A percentile compares a stretch with the other conserved stretches of the same genome.
phyloP scores from a whole-genome alignment of 2,329 filamentous ascomycete genomes.

The Calonectria naviculata region DNA sequence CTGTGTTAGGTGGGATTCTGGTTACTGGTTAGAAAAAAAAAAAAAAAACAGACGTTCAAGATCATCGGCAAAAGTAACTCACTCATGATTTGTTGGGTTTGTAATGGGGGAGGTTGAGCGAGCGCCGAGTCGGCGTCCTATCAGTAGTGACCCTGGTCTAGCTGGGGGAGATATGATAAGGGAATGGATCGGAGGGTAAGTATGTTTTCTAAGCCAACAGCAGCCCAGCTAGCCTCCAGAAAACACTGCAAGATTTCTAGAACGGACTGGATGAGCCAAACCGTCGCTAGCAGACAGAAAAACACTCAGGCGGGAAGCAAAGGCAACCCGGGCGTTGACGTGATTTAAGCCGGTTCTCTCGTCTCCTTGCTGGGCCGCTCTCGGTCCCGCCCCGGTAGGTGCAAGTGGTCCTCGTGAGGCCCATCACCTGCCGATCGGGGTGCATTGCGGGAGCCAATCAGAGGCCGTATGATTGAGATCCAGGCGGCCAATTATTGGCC shows the following conservation, averaged over 20 bases:
- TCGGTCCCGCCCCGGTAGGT: conserved; percentile 33
- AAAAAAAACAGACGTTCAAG: not conserved
- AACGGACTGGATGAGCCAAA: not conserved
- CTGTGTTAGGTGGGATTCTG: not conserved
- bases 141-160: not conserved
- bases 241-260: not conserved
- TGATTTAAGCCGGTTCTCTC: conserved; percentile 26
- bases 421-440: conserved; percentile 38
- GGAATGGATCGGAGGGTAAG: not conserved
- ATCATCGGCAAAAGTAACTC: not conserved
- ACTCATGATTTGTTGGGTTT: conserved; percentile 7
- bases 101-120: not conserved
- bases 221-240: not conserved
- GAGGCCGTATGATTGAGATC: not conserved
- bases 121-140: not conserved
- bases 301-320: not conserved
- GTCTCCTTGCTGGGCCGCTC: conserved; percentile 23
- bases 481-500: conserved; percentile 22
- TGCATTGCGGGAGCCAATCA: conserved; percentile 33
- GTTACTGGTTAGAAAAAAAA: not conserved
- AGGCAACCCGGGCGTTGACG: conserved; percentile 26
- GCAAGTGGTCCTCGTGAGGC: conserved; percentile 38
- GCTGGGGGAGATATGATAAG: not conserved
- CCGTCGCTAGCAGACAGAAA: not conserved
- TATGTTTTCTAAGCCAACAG: not conserved